Evolutionary conservation across 805 yeast genomes (phyloP), one percentile per base, ranked within the genome.

Genomic region (Hanseniaspora singularis): DNA sequence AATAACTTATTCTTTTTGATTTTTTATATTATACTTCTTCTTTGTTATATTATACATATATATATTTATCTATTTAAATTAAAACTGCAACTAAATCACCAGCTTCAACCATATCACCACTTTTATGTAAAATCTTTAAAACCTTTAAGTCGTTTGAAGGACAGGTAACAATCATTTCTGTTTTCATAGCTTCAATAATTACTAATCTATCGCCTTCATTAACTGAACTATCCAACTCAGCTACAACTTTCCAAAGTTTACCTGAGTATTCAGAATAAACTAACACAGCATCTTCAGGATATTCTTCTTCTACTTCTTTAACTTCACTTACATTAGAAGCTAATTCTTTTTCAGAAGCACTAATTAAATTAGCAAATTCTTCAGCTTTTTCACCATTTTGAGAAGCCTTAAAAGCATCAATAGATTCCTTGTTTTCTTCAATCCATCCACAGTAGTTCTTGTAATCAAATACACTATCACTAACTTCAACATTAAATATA

Each of bases 101-200:
- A 33, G 96, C 86, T 51, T 89, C 96, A 33, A 89, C 94, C 82
- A 92, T 84, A 58, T 89, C 96, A 57, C 97, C 97, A 58, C 86
- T 85, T 47, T 72, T 70, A 62, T 86, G 95, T 49, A 77, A 63
- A 38, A 85, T 68, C 65, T 82, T 81, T 40, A 74, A 59, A 19
- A 85, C 88, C 58, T 74, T 81, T 56, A 95, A 94, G 19, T 69
- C 67, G 24, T 37, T 19, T 48, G 59, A 68, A 1, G 94, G 72
- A 18, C 96, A 77, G 46, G 64, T 69, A 30, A 89, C 94, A 42
- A 77, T 74, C 96, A 89, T 89, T 65, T 89, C 98, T 0, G 97
- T 92, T 71, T 89, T 89, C 98, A 89, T 89, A 47, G 98, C 97
- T 64, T 89, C 98, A 46, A 89, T 84, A 33, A 92, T 86, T 53